Base-by-base conservation (phyloP, 1,139 yeast genomes). In the Wickerhamiella pararugosa region DNA sequence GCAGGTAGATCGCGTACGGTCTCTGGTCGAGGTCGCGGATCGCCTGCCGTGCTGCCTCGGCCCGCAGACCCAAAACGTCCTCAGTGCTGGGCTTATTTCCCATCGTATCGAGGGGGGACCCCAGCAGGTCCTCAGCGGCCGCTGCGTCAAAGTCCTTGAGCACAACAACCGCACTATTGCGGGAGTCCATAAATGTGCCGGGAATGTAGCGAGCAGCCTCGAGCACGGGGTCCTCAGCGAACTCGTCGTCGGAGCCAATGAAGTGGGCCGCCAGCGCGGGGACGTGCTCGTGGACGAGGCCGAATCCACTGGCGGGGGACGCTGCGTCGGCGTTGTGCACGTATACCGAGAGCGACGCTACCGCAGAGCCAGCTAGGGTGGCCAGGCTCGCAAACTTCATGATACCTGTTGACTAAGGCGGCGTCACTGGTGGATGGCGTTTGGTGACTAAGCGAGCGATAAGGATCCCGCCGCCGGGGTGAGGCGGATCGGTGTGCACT, bases 251-350 rank as follows among this genome's bases (percentile, higher is more conserved):
- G 27, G 44, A 42, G 27, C 51, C 52, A 6, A 46, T 32, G 40
- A 49, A 49, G 44, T 49, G 50, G 30, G 51, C 41, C 33, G 42
- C 43, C 28, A 46, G 42, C 30, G 43, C 40, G 2, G 46, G 39
- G 10, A 40, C 48, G 25, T 32, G 34, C 15, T 31, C 43, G 8
- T 42, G 31, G 7, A 40, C 49, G 10, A 49, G 43, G 25, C 38
- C 39, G 9, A 35, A 35, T 29, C 41, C 34, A 15, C 21, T 15
- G 2, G 45, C 37, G 5, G 44, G 44, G 9, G 36, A 41, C 10
- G 26, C 39, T 2, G 44, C 26, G 15, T 43, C 47, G 35, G 45
- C 45, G 29, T 50, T 47, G 30, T 43, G 32, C 34, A 47, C 29
- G 34, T 44, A 50, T 6, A 48, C 51, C 2, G 53, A 47, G 40